Evolutionary conservation across 192 early-diverging fungal species (phyloP).

Genomic region (Gamsiella multidivaricata): DNA sequence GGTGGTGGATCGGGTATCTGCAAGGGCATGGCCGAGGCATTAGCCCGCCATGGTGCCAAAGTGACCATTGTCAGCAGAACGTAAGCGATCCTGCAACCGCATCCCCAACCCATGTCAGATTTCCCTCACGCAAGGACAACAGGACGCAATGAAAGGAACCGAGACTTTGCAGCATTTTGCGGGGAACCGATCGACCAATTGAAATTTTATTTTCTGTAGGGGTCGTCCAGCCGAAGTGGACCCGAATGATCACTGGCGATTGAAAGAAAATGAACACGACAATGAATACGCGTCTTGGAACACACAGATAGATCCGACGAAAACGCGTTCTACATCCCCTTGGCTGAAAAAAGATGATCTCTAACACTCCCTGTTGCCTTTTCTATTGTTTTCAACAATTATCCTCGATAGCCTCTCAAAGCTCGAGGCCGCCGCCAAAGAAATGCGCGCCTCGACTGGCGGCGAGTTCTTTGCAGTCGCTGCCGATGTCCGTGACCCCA

Average conservation of each 20-base stretch:
- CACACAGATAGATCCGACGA: too few species aligned
- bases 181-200: too few species aligned
- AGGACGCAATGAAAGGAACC: too few species aligned
- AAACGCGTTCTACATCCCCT: too few species aligned
- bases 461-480: conserved; percentile 64
- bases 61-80: conserved; percentile 74
- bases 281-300: too few species aligned
- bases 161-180: too few species aligned
- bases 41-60: conserved; percentile 69
- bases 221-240: too few species aligned
- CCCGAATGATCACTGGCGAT: too few species aligned
- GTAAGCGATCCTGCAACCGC: conserved; percentile 15
- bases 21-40: conserved; percentile 72
- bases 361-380: background rate
- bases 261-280: too few species aligned
- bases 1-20: conserved; percentile 75
- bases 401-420: conserved; percentile 55
- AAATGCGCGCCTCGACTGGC: conserved; percentile 68
- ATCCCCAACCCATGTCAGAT: background rate
- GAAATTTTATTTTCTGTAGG: background rate
- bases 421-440: conserved; percentile 72
- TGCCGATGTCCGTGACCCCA: conserved; percentile 72
- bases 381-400: conserved; percentile 10
- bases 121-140: too few species aligned
- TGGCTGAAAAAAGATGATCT: too few species aligned